Base-by-base conservation (phyloP, 495 filamentous ascomycete genomes). In the Daldinia decipiens region DNA sequence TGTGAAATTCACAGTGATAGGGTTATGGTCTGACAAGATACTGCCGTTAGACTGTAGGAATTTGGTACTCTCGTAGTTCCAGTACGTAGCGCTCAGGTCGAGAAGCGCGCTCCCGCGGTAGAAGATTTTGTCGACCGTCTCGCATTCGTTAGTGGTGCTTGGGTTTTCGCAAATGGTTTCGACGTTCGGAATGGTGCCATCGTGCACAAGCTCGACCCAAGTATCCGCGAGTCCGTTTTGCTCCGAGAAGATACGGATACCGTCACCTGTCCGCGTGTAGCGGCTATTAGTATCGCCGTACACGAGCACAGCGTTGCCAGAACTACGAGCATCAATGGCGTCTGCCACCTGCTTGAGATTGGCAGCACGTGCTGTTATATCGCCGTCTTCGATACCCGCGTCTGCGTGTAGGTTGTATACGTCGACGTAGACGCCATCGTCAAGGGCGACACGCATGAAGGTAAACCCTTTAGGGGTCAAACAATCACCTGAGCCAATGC, bases 401-500 rank as follows among this genome's bases (percentile, higher is more conserved):
- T 91, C 88, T 3, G 88, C 77, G 74, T 91, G 88, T 8, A 90
- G 59, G 70, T 91, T 90, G 74, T 90, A 89, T 4, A 85, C 79
- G 68, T 90, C 87, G 24, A 86, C 75, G 62, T 85, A 89, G 0
- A 79, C 79, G 7, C 79, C 79, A 31, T 75, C 75, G 13, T 65
- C 60, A 29, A 86, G 52, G 29, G 79, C 69, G 36, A 82, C 74
- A 7, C 86, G 82, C 87, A 89, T 89, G 54, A 86, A 86, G 0
- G 87, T 87, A 70, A 87, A 89, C 3, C 88, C 89, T 74, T 91
- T 91, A 12, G 88, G 88, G 8, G 87, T 89, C 40, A 90, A 73
- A 70, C 89, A 91, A 68, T 91, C 88, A 4, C 80, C 83, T 4
- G 83, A 85, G 0, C 80, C 82, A 74, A 86, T 76, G 36, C 82